Base-by-base conservation (phyloP, 2,329 filamentous ascomycete species). In the Colletotrichum phormii region DNA sequence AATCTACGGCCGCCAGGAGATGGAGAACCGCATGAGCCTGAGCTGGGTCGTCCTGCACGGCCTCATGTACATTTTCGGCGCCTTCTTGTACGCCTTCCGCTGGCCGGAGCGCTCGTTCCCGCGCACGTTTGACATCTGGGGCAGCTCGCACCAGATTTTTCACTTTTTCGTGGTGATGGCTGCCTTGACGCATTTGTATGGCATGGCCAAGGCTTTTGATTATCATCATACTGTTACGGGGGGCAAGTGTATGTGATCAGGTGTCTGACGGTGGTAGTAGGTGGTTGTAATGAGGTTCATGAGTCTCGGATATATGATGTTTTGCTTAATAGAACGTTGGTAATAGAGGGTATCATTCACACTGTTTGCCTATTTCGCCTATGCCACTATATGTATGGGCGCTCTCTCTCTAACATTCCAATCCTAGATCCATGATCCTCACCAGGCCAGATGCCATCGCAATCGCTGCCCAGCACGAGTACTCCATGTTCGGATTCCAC, bases 141-240 rank as follows among this genome's bases (percentile, higher is more conserved):
- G 97, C 49, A 95, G 92, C 80, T 98, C 95, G 24, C 97, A 99
- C 82, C 97, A 99, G 84, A 93, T 99, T 75, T 99, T 99, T 82
- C 97, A 99, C 84, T 86, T 97, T 51, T 88, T 97, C 75, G 95
- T 99, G 33, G 86, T 98, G 18, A 82, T 95, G 73, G 97, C 97
- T 0, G 96, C 95, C 0, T 88, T 89, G 1, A 89, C 93, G 29
- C 97, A 99, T 85, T 85, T 98, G 72, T 91, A 91, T 64, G 95
- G 94, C 61, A 88, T 98, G 83, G 80, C 94, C 35, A 93, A 91
- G 82, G 95, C 95, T 4, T 98, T 98, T 83, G 94, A 98, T 82
- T 92, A 94, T 80, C 91, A 94, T 78, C 95, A 98, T 82, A 89
- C 87, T 68, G 82, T 87, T 49, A 83, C 87, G 80, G 89, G 87